Evolutionary conservation across 129 eudicot species (phyloP).

Genomic region (Tanacetum coccineum): DNA sequence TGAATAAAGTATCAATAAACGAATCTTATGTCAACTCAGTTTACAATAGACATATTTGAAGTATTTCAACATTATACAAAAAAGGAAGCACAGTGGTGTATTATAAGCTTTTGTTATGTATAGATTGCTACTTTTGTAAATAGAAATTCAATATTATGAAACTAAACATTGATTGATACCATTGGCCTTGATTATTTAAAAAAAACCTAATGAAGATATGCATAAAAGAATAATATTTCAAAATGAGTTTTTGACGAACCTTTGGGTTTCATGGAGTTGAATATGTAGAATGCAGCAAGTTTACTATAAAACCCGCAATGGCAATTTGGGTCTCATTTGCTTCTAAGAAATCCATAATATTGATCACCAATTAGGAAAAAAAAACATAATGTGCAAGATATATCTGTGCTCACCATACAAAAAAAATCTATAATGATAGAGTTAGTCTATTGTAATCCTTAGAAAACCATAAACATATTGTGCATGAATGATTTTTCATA

Average conservation of each 20-base stretch:
- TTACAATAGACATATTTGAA: too few relatives aligned
- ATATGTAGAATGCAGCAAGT: conserved; percentile 24
- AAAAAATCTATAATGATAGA: conserved; percentile 10
- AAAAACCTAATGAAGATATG: background rate
- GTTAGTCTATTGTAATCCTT: background rate
- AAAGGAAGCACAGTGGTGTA: too few relatives aligned
- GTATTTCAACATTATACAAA: too few relatives aligned
- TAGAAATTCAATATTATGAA: too few relatives aligned
- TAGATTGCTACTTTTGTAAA: too few relatives aligned
- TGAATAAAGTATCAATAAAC: too few relatives aligned
- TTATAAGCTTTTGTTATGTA: too few relatives aligned
- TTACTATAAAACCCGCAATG: conserved; percentile 13
- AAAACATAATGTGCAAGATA: background rate
- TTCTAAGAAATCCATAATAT: conserved; percentile 27
- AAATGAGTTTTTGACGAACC: too few relatives aligned
- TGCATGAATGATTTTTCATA: too few relatives aligned
- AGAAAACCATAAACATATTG: conserved; percentile 5
- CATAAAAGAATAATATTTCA: conserved; percentile 10
- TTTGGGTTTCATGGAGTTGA: conserved; percentile 26
- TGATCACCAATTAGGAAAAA: background rate
- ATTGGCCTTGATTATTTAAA: too few relatives aligned
- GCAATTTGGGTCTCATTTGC: conserved; percentile 22
- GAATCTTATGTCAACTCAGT: too few relatives aligned
- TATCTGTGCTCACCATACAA: conserved; percentile 17
- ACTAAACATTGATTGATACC: too few relatives aligned